Evolutionary conservation across 495 filamentous ascomycete species (phyloP).

Genomic region (Aspergillus bridgeri): DNA sequence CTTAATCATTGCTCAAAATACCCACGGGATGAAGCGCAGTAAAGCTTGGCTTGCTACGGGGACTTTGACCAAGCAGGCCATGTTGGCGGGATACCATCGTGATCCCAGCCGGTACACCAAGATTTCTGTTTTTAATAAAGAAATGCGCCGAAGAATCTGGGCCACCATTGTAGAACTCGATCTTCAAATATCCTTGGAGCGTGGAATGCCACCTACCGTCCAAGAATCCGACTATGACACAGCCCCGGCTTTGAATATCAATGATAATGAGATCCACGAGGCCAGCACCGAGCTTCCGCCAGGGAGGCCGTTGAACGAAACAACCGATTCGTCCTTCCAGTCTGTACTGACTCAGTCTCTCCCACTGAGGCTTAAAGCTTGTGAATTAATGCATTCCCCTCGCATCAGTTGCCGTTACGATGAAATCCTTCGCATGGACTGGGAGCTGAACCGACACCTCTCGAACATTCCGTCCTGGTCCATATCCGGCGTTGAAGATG

Average conservation of each 20-base stretch:
- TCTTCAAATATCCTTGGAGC: conserved; percentile 56
- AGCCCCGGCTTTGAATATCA: conserved; percentile 50
- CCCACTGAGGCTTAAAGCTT: conserved; percentile 35
- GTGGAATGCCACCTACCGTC: conserved; percentile 56
- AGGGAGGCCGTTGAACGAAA: conserved; percentile 25
- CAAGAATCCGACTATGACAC: conserved; percentile 56
- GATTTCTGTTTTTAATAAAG: conserved; percentile 54
- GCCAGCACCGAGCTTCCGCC: conserved; percentile 31
- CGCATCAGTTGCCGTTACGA: conserved; percentile 43
- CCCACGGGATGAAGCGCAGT: conserved; percentile 52
- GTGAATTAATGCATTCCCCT: conserved; percentile 41
- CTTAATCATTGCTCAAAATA: conserved; percentile 56
- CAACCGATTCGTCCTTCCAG: conserved; percentile 42
- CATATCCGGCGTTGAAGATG: conserved; percentile 18
- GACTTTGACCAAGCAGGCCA: conserved; percentile 52
- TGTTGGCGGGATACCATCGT: conserved; percentile 55
- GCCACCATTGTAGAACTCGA: conserved; percentile 61
- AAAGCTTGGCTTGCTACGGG: conserved; percentile 59
- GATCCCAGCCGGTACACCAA: conserved; percentile 49
- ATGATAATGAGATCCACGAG: conserved; percentile 40
- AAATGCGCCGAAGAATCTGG: conserved; percentile 69
- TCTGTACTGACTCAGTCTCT: conserved; percentile 31
- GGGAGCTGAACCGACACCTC: conserved; percentile 37
- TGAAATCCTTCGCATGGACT: conserved; percentile 41
- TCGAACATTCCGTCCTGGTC: conserved; percentile 36